A percentile compares a stretch with the other conserved stretches of the same genome.
Conservation (phyloP, 2,329 filamentous ascomycete genomes). For the Alternaria triticina region DNA sequence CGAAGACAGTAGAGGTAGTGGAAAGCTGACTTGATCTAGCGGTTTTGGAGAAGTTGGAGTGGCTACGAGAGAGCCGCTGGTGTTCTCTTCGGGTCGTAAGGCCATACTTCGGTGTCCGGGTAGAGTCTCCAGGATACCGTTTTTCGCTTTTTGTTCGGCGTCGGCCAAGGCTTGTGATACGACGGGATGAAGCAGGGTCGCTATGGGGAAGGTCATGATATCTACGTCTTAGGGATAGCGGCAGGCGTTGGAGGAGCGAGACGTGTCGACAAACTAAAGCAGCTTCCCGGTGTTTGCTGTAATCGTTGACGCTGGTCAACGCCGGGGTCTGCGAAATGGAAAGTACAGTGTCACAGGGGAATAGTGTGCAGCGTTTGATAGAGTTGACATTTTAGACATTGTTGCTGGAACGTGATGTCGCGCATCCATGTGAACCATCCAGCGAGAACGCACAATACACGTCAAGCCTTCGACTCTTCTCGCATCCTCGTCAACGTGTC, state of each 20-base stretch:
- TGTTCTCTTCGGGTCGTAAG: background rate
- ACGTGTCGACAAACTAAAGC: background rate
- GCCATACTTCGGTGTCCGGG: background rate
- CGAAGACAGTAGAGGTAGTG: background rate
- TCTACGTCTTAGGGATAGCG: background rate
- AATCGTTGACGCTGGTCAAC: background rate
- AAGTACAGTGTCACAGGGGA: background rate
- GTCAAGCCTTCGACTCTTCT: constrained; percentile 34
- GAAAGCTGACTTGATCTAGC: background rate
- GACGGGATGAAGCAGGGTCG: background rate
- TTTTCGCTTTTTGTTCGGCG: background rate
- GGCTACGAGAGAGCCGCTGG: background rate
- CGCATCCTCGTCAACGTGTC: constrained; percentile 49
- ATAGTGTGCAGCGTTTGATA: background rate
- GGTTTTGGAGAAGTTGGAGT: background rate
- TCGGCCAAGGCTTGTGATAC: background rate
- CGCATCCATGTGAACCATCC: background rate
- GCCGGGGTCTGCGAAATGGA: background rate
- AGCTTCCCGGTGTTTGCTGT: background rate
- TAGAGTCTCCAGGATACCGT: background rate
- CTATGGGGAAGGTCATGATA: background rate
- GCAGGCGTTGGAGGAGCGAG: background rate
- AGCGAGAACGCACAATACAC: background rate
- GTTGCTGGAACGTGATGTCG: background rate
- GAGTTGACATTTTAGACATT: background rate